phyloP scores from a whole-genome alignment of 345 rosid species.

The Citrus trifoliata region DNA sequence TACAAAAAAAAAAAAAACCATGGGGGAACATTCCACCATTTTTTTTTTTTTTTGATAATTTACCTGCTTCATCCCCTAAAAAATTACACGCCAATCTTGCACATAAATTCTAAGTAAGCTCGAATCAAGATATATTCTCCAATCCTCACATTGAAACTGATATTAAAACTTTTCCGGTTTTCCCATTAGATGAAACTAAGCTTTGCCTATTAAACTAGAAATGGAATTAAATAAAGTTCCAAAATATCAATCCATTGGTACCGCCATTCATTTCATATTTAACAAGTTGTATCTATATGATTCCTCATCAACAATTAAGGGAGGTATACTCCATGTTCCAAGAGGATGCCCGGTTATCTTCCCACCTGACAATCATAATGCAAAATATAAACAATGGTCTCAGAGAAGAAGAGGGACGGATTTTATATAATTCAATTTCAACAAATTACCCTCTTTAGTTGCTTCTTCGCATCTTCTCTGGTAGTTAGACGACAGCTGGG shows the following conservation, averaged over 20 bases:
- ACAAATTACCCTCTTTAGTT: conserved; percentile 69
- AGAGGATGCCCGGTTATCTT: conserved; percentile 49
- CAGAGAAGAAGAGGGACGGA: not conserved
- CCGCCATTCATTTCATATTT: not conserved
- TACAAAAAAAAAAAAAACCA: no score
- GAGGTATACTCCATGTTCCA: conserved; percentile 84
- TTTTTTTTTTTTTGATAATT: not conserved
- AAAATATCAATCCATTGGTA: not conserved
- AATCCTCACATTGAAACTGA: not conserved
- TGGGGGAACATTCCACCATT: not conserved
- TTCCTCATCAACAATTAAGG: conserved; percentile 61
- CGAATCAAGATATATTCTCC: not conserved
- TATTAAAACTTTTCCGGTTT: not conserved
- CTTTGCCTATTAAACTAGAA: not conserved
- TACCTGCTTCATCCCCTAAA: not conserved
- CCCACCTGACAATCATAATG: conserved; percentile 47
- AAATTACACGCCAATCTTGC: no score
- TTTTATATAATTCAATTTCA: not conserved
- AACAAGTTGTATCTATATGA: conserved; percentile 32
- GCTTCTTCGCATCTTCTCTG: conserved; percentile 85
- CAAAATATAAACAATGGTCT: not conserved
- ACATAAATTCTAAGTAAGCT: not conserved
- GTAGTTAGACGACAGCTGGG: conserved; percentile 54
- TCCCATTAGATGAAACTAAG: not conserved
- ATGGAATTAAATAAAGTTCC: not conserved